Base-by-base conservation (phyloP, 2,329 filamentous ascomycete genomes). In the Trichoderma polysporum region DNA sequence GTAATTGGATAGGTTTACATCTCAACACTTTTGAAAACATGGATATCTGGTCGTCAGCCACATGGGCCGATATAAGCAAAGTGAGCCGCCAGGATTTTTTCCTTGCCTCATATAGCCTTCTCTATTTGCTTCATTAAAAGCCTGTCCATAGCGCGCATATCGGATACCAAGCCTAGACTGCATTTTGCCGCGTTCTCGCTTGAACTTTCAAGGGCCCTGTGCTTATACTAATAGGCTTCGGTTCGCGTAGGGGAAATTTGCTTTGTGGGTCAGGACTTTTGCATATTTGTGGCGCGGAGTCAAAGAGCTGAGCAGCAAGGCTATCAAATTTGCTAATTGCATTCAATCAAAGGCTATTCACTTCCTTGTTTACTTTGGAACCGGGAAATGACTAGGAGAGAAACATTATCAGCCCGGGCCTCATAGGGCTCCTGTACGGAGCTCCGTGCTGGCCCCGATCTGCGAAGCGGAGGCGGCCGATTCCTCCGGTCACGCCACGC, bases 401-500 rank as follows among this genome's bases (percentile, higher is more conserved):
- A 25, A 33, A 29, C 27, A 17, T 35, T 35, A 12, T 22, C 49
- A 50, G 60, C 27, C 35, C 60, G 60, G 50, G 7, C 37, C 37
- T 64, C 37, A 31, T 56, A 45, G 49, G 29, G 49, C 61, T 47
- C 60, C 61, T n/a, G 61, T 47, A n/a, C 35, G 27, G 54, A 56
- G 50, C 50, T 22, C 50, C 61, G 29, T 54, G 61, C 10, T 33
- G 50, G 35, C 13, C 50, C 60, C n/a, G 37, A 45, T 54, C 12
- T 54, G 50, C 50, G 50, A 41, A 54, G 60, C 49, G 50, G 35
- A 63, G 50, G 49, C 17, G 37, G 61, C 29, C 50, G 35, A 47
- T 54, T 29, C 15, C 50, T 64, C 60, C 60, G 50, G 50, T 64
- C 60, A 64, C 60, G 60, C 60, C 60, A 64, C 37, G 19, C 50